Evolutionary conservation across 441 rosid species (phyloP).

Genomic region (Erysimum cheiri): DNA sequence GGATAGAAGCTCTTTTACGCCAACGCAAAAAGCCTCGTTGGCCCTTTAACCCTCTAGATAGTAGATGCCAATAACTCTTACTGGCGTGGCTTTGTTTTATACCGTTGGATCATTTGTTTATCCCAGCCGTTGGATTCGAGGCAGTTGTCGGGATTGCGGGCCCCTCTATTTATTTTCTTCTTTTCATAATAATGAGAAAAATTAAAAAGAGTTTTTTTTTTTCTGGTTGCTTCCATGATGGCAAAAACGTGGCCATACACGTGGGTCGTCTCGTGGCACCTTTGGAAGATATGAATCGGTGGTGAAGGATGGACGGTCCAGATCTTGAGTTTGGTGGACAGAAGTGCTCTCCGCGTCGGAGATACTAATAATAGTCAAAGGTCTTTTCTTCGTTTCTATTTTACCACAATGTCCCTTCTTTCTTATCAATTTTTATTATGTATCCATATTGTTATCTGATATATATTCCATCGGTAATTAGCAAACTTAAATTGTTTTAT

Average conservation of each 20-base stretch:
- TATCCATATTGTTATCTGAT: too few species aligned
- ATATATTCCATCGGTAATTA: too few species aligned
- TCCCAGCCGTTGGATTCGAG: constrained; percentile 48
- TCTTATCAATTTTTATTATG: neutral
- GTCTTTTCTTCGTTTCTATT: constrained; percentile 20
- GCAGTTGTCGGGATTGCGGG: constrained; percentile 33
- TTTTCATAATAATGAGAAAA: neutral
- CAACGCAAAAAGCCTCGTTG: constrained; percentile 45
- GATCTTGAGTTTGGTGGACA: constrained; percentile 30
- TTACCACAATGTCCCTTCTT: constrained; percentile 29
- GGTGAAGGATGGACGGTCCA: constrained; percentile 33
- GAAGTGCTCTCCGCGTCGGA: constrained; percentile 49
- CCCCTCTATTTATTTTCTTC: neutral
- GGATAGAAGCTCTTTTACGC: constrained; percentile 45
- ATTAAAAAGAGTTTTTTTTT: neutral
- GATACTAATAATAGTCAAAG: constrained; percentile 39
- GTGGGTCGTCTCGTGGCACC: constrained; percentile 44
- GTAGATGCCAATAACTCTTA: constrained; percentile 30
- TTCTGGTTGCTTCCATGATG: constrained; percentile 37
- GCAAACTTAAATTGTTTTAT: too few species aligned
- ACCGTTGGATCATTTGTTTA: constrained; percentile 33
- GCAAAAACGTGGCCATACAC: constrained; percentile 46
- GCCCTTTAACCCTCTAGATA: neutral
- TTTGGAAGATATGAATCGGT: constrained; percentile 40
- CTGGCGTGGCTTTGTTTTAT: constrained; percentile 24